phyloP scores from a whole-genome alignment of 2,329 filamentous ascomycete genomes.

The Balansia obtecta region DNA sequence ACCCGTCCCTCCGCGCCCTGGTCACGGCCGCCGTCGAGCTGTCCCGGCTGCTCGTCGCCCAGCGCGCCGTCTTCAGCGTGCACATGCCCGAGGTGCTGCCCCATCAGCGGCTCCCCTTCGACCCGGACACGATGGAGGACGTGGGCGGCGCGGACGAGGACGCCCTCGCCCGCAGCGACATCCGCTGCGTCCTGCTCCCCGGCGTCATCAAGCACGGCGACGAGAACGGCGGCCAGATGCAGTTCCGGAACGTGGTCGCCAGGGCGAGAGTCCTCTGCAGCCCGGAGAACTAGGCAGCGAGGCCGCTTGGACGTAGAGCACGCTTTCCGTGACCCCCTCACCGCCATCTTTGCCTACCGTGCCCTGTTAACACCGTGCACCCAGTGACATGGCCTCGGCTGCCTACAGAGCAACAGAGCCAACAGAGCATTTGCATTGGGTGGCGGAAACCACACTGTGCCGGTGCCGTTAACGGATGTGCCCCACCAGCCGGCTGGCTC shows the following conservation, averaged over 20 bases:
- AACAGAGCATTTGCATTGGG: too few relatives aligned
- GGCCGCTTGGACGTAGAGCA: too few relatives aligned
- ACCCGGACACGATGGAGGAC: slow-evolving; percentile 51
- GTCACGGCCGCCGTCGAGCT: slow-evolving; percentile 42
- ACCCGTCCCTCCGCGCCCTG: slow-evolving; percentile 40
- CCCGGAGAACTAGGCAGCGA: slow-evolving; percentile 27
- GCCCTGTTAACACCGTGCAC: too few relatives aligned
- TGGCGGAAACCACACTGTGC: too few relatives aligned
- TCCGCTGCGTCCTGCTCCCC: slow-evolving; percentile 52
- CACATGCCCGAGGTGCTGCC: slow-evolving; percentile 41
- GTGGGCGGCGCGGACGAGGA: slow-evolving; percentile 51
- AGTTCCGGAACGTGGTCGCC: slow-evolving; percentile 50
- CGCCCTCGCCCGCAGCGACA: slow-evolving; percentile 35
- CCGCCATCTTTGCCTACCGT: too few relatives aligned
- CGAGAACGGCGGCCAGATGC: slow-evolving; percentile 47
- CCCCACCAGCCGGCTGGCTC: too few relatives aligned
- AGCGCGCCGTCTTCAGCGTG: slow-evolving; percentile 45
- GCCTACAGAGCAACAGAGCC: too few relatives aligned
- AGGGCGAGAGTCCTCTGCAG: slow-evolving; percentile 54
- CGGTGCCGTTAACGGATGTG: too few relatives aligned
- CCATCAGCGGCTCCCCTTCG: slow-evolving; percentile 43
- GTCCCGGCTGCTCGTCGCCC: slow-evolving; percentile 41
- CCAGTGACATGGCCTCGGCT: too few relatives aligned
- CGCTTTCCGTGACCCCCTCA: too few relatives aligned
- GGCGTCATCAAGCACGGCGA: slow-evolving; percentile 52